Conservation (phyloP, 768 basidiomycete genomes). For the Trametes cubensis region DNA sequence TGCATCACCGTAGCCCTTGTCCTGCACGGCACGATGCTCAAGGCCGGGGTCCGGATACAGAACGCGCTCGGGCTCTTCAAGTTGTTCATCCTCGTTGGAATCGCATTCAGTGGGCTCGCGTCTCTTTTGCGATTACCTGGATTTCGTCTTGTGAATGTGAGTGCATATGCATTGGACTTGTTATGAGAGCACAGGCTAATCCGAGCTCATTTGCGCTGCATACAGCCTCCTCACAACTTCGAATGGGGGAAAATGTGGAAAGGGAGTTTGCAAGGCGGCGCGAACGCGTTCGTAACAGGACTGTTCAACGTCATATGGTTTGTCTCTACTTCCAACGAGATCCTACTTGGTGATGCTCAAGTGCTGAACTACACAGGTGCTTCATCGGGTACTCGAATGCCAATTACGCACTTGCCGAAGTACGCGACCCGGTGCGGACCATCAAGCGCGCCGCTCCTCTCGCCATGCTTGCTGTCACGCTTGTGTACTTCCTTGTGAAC, state of each 20-base stretch:
- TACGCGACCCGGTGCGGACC: constrained; percentile 68
- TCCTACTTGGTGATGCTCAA: not conserved
- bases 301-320: constrained; percentile 76
- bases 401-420: constrained; percentile 74
- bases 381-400: constrained; percentile 75
- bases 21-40: constrained; percentile 56
- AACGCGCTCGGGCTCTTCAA: constrained; percentile 66
- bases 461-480: constrained; percentile 60
- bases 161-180: not conserved
- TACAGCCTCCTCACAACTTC: constrained; percentile 53
- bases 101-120: constrained; percentile 57
- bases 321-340: not conserved
- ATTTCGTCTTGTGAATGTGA: constrained; percentile 51
- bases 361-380: constrained; percentile 46
- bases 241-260: constrained; percentile 66
- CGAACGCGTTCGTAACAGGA: constrained; percentile 64
- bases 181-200: too few relatives aligned
- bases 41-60: constrained; percentile 62
- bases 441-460: constrained; percentile 72
- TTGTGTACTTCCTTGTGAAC: constrained; percentile 66
- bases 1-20: constrained; percentile 60
- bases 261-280: constrained; percentile 51
- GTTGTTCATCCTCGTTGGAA: constrained; percentile 52
- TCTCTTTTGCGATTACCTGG: constrained; percentile 52
- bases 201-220: too few relatives aligned